Conservation (phyloP, 441 rosid species). For the Arabidopsis lyrata region DNA sequence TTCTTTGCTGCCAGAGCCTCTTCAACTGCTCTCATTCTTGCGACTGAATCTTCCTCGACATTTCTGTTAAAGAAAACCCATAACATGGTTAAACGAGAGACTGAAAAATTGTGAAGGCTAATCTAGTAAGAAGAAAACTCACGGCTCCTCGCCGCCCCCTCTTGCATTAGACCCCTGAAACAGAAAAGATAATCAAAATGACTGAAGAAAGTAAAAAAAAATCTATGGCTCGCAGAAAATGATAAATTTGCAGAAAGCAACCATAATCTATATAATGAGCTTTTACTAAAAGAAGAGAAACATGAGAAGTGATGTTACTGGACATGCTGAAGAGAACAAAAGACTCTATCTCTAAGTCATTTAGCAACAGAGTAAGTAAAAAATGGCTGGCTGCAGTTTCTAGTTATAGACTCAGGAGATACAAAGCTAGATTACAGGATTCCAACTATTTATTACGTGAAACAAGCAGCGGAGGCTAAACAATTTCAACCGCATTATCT, state of each 20-base stretch:
- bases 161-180: conserved; percentile 59
- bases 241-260: background rate
- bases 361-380: conserved; percentile 15
- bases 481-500: conserved; percentile 3
- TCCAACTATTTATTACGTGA: background rate
- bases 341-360: conserved; percentile 17
- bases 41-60: conserved; percentile 69
- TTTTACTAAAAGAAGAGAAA: conserved; percentile 11
- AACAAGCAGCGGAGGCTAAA: conserved; percentile 27
- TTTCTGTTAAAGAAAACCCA: conserved; percentile 54
- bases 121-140: conserved; percentile 28
- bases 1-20: conserved; percentile 82
- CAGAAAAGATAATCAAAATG: conserved; percentile 20
- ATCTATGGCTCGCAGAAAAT: conserved; percentile 10
- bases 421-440: conserved; percentile 1
- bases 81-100: conserved; percentile 26
- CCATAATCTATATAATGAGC: conserved; percentile 11
- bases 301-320: conserved; percentile 17
- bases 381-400: conserved; percentile 20
- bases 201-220: conserved; percentile 25
- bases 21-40: conserved; percentile 90
- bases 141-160: conserved; percentile 52
- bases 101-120: conserved; percentile 27
- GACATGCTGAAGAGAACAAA: conserved; percentile 11
- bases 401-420: background rate